A percentile compares a stretch with the other conserved stretches of the same genome.
Evolutionary conservation across 257 asterid genomes (phyloP).

Genomic region (Solanum phureja): DNA sequence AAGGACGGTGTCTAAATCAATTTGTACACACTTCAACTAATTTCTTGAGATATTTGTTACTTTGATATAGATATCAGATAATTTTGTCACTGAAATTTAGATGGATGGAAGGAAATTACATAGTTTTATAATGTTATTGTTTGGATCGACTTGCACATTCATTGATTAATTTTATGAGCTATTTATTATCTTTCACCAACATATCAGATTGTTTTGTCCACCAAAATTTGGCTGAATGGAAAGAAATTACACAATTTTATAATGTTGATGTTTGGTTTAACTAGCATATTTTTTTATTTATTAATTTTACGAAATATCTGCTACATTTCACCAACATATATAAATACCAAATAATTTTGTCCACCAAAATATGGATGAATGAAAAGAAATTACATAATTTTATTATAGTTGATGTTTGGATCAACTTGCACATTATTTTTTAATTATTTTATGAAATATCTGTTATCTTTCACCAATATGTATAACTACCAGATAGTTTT

Average conservation of each 20-base stretch:
- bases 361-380: not conserved
- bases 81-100: not conserved
- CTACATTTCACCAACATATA: not conserved
- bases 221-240: not conserved
- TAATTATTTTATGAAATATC: too few species aligned
- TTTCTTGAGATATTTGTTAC: not conserved
- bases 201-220: not conserved
- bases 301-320: not conserved
- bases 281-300: not conserved
- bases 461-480: too few species aligned
- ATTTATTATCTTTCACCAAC: fast-evolving
- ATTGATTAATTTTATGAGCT: not conserved
- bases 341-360: not conserved
- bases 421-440: too few species aligned
- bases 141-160: not conserved
- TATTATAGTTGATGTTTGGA: too few species aligned
- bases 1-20: not conserved
- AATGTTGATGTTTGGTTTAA: not conserved
- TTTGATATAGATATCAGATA: not conserved
- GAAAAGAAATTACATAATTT: too few species aligned
- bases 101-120: not conserved
- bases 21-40: fast-evolving
- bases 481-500: not conserved
- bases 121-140: not conserved
- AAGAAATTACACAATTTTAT: not conserved